Evolutionary conservation across 345 rosid species (phyloP), one percentile per base, ranked within the genome.

Genomic region (Pseudoturritis turrita): DNA sequence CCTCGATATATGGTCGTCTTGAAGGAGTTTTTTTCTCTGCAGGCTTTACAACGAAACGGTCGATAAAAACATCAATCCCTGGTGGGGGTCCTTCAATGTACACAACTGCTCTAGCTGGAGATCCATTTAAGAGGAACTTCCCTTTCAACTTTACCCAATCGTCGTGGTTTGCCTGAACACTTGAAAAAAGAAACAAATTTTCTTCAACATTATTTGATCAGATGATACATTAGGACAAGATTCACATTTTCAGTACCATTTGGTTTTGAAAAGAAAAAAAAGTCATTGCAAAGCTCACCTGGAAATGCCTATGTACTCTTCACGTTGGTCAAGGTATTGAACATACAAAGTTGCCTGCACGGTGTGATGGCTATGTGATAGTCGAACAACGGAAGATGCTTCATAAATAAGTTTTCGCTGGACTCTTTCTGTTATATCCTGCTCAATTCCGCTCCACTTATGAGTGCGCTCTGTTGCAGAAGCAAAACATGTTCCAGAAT

Each of bases 21-120:
- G 90, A 78, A 62, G 96, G 91, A 55, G 87, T 85, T 62, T 46
- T 46, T 77, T 85, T 87, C 81, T 79, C 83, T 8, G 97, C 97
- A 51, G 83, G 96, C 80, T 87, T 89, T 11, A 91, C 85, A 22
- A 62, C 64, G 11, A 91, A 83, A 79, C 84, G 84, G 54, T 91
- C 87, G 52, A 94, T 67, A 62, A 94, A 96, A 81, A 94, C 83
- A 83, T 94, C 97, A 1, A 82, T 77, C 60, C 96, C 97, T 22
- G 90, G 81, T 22, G 96, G 91, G 1, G 99, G 97, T 69, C 97
- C 99, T 89, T 94, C 99, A 6, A 91, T 49, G 77, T 89, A 94
- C 64, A 91, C 81, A 45, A 91, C 84, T 14, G 88, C 88, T 80
- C 79, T 82, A 60, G 89, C 85, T 19, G 93, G 91, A 21, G 88